Conservation (phyloP, 225 moss, liverwort and hornwort species). For the Bryum argenteum region DNA sequence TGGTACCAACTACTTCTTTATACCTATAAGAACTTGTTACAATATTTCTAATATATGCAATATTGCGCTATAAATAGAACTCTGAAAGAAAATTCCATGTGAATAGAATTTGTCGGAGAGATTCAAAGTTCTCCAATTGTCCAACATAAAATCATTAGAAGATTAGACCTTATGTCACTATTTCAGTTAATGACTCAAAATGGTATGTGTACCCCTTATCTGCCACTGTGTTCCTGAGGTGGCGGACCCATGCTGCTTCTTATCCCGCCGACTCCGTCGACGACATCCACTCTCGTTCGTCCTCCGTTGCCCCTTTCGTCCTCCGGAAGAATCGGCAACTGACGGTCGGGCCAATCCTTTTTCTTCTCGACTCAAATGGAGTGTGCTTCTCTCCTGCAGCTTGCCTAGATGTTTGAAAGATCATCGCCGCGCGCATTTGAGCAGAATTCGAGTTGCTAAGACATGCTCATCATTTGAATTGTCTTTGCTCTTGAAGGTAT, state of each 20-base stretch:
- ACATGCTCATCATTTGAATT: background rate
- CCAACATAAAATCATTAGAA: no score
- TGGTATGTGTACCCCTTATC: conserved; percentile 18
- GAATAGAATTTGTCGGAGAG: no score
- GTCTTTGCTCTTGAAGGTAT: background rate
- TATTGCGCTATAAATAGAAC: no score
- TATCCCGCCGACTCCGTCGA: conserved; percentile 6
- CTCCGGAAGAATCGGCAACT: background rate
- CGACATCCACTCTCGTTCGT: background rate
- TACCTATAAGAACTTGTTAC: no score
- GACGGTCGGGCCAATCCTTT: background rate
- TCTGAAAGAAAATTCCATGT: no score
- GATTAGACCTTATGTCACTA: no score
- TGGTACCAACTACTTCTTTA: no score
- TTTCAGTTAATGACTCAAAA: no score
- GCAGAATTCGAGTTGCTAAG: background rate
- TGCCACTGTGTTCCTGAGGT: background rate
- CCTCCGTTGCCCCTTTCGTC: background rate
- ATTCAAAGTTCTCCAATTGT: no score
- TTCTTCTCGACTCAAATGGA: no score
- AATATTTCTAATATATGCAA: no score
- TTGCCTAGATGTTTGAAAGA: background rate
- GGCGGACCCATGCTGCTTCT: conserved; percentile 8
- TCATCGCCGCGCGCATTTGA: background rate
- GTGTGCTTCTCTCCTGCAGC: background rate